Conservation (phyloP, 345 rosid genomes). For the Litchi chinensis region DNA sequence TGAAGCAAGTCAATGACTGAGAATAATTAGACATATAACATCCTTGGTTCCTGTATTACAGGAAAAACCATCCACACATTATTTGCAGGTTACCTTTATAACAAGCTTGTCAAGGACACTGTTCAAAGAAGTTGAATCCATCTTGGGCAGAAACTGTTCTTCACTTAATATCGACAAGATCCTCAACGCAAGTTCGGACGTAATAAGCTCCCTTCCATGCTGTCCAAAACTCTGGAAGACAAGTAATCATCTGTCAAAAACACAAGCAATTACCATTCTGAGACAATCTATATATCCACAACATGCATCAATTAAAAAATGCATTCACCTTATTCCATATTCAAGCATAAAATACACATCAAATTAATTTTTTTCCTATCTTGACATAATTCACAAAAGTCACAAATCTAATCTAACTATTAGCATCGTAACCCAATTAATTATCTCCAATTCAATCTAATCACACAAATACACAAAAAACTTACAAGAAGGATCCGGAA, state of each 20-base stretch:
- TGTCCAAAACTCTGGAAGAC: conserved; percentile 99
- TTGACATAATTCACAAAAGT: not conserved
- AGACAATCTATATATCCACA: conserved; percentile 37
- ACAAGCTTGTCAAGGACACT: conserved; percentile 65
- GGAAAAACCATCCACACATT: not conserved
- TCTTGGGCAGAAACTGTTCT: conserved; percentile 70
- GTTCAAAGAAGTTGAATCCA: conserved; percentile 43
- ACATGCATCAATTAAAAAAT: conserved; percentile 23
- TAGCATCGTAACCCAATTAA: conserved; percentile 1
- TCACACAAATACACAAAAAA: conserved; percentile 17
- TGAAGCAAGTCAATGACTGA: not conserved
- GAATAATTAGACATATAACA: not conserved
- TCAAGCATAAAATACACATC: not conserved
- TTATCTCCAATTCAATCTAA: conserved; percentile 5
- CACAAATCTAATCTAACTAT: not conserved
- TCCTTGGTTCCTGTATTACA: not conserved
- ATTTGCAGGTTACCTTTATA: conserved; percentile 58
- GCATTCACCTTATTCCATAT: not conserved
- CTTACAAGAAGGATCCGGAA: conserved; percentile 96
- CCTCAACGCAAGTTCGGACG: conserved; percentile 83
- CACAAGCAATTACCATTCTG: conserved; percentile 67
- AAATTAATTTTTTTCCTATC: not conserved
- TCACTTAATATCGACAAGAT: conserved; percentile 83
- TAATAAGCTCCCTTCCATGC: conserved; percentile 96
- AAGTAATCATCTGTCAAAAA: conserved; percentile 97